Evolutionary conservation across 179 eudicot species (phyloP).

Genomic region (Silene noctiflora): DNA sequence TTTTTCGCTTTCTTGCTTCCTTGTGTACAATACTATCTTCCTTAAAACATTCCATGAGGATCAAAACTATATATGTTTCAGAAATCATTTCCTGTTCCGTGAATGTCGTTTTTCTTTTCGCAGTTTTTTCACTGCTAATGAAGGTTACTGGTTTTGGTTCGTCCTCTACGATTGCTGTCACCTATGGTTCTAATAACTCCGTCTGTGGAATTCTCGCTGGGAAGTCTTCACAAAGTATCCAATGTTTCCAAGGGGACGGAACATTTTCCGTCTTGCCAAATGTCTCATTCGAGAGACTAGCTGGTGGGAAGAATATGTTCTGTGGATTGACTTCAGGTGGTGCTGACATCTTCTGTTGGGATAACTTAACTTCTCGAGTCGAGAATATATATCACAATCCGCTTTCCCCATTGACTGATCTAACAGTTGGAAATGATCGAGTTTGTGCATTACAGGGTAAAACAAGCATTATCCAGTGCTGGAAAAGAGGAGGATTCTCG

Average conservation of each 20-base stretch:
- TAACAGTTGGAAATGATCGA: constrained; percentile 42
- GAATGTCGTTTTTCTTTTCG: constrained; percentile 14
- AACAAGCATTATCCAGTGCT: constrained; percentile 35
- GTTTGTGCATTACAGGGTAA: constrained; percentile 38
- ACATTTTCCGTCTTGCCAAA: constrained; percentile 32
- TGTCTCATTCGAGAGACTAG: constrained; percentile 40
- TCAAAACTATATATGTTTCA: constrained; percentile 8
- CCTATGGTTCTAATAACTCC: constrained; percentile 29
- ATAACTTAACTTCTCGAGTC: constrained; percentile 24
- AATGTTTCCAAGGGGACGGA: constrained; percentile 37
- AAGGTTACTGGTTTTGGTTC: constrained; percentile 37
- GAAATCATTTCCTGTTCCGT: constrained; percentile 17
- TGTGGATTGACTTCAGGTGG: constrained; percentile 54
- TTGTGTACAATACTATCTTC: constrained; percentile 27
- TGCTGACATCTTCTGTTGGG: constrained; percentile 45
- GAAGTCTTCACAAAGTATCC: constrained; percentile 35
- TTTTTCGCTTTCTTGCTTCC: constrained; percentile 27
- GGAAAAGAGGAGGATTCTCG: constrained; percentile 26
- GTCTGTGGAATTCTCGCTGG: constrained; percentile 55
- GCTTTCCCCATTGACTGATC: constrained; percentile 23
- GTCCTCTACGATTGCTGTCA: constrained; percentile 44
- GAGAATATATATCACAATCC: constrained; percentile 33
- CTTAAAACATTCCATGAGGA: constrained; percentile 20
- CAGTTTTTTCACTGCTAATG: constrained; percentile 10
- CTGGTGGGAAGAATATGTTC: constrained; percentile 49